Evolutionary conservation across 1,284 basidiomycete species (phyloP), one percentile per base, ranked within the genome.

Genomic region (Ganoderma lucidum): DNA sequence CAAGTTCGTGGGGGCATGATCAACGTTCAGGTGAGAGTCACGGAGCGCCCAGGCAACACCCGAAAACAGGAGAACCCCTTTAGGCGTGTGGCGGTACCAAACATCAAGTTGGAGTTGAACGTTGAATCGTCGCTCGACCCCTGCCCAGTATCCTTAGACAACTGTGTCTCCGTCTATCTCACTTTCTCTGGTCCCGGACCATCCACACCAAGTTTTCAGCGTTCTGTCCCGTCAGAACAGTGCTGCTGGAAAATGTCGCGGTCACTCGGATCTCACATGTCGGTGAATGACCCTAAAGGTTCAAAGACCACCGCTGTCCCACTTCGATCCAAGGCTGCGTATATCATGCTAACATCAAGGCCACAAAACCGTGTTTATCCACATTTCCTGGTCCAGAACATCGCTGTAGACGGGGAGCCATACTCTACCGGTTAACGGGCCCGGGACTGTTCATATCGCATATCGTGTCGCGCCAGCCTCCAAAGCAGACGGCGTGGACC

Each of bases 1-100:
- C 95, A 96, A 48, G 80, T 82, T 73, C 87, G 85, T 6, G 92
- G 90, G 23, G 93, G 85, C 93, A 94, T 94, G 75, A 72, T 69
- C 67, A 65, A 56, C 69, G 72, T 71, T 61, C 59, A 59, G 63
- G 68, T 66, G 44, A 69, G 67, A 69, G 67, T 70, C 65, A 17
- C 53, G 8, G 53, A 56, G 32, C 53, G 53, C 30, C 17, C 30
- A 56, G 30, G 19, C 5, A 30, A 6, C 15, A 30, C 0, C 15
- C 23, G 6, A 56, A 17, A 35, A 15, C 14, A 15, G 32, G n/a
- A n/a, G 2, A 45, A 19, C 17, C 44, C 17, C 30, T 35, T 56
- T 56, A 17, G 53, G 53, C 9, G 35, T 53, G 48, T 53, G 48
- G 48, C 48, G 48, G 48, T 53, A 53, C 15, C 42, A 15, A 44